Base-by-base conservation (phyloP, 2,329 filamentous ascomycete genomes). In the Scedosporium minutisporum region DNA sequence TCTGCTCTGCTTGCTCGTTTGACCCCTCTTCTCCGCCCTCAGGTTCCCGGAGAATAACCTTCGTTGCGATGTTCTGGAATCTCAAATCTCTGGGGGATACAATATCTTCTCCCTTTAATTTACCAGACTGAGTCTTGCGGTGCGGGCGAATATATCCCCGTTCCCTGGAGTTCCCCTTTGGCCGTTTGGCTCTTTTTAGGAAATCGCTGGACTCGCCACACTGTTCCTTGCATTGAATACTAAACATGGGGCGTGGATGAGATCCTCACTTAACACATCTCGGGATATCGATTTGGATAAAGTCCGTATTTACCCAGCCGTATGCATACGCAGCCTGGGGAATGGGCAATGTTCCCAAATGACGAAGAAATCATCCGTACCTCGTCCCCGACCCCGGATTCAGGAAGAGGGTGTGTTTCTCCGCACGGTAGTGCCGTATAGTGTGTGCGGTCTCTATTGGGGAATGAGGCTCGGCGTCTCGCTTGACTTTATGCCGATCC, bases 221-320 rank as follows among this genome's bases (percentile, higher is more conserved):
- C 57, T 42, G 33, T 46, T 14, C 57, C 57, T 59, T 59, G 57
- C 38, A 59, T 59, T 33, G 57, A 59, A 59, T 59, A 59, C 38
- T 59, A 59, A 42, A 59, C 57, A 59, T 44, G n/a, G 55, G 6
- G 27, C 25, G 55, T 25, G 51, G 44, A 12, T 25, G 51, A 25
- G 23, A 27, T 27, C 21, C 51, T 55, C 51, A 55, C 18, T 23
- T 23, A 55, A 1, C 51, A 23, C 51, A 16, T 23, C 51, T 23
- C 23, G 51, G 51, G 12, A 23, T 18, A 55, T 21, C 21, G 1
- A 55, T 23, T 23, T 16, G 51, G 51, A 55, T 55, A 55, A 55
- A 55, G 21, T 55, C 51, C 12, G 3, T 55, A 23, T 23, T 55
- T 55, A 55, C 23, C 51, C 51, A 27, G 23, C 51, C 51, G 9